Evolutionary conservation across 768 basidiomycete genomes (phyloP).

Genomic region (Kwoniella shandongensis): DNA sequence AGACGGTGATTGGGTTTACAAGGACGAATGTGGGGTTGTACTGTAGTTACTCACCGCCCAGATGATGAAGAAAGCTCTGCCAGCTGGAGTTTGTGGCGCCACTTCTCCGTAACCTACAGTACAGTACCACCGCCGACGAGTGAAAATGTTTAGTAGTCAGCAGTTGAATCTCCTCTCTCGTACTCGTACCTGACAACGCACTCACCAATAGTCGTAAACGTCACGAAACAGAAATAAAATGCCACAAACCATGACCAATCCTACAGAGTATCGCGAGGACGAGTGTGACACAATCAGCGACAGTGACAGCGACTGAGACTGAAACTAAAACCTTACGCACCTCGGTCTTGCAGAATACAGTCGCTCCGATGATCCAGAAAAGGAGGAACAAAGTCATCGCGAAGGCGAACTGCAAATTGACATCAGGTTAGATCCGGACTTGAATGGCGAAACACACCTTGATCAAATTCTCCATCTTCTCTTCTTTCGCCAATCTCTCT

Average conservation of each 20-base stretch:
- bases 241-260: conserved; percentile 32
- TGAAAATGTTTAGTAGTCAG: no score
- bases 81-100: conserved; percentile 21
- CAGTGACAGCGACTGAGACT: no score
- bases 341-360: conserved; percentile 33
- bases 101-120: conserved; percentile 26
- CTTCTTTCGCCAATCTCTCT: conserved; percentile 46
- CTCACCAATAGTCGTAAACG: conserved; percentile 33
- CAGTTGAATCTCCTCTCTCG: no score
- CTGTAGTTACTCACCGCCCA: background rate
- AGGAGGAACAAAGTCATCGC: conserved; percentile 65
- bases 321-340: background rate
- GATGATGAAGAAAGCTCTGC: conserved; percentile 25
- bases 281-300: no score
- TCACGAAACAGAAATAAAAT: conserved; percentile 35
- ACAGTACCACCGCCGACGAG: no score
- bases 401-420: conserved; percentile 55
- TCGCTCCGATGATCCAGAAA: conserved; percentile 65
- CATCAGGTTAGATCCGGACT: background rate
- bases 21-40: background rate
- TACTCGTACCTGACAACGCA: no score
- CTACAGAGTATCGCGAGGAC: background rate
- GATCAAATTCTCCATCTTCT: conserved; percentile 60
- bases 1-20: background rate
- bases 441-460: conserved; percentile 56